phyloP scores from a whole-genome alignment of 169 alveolate species.

The Eimeria maxima region DNA sequence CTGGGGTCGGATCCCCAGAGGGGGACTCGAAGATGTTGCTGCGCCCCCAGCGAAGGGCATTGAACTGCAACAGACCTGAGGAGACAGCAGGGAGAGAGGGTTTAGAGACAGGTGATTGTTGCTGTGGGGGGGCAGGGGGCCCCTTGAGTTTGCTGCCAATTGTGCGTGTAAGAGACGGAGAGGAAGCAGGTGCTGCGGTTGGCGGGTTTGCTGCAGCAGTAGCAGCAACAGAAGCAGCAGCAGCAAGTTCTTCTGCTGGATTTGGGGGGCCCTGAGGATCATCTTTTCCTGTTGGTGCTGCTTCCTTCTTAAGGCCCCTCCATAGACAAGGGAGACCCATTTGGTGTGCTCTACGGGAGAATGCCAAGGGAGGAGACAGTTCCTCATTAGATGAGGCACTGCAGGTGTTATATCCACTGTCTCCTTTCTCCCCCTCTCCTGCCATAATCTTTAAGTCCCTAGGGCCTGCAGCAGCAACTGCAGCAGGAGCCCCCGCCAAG shows the following conservation, averaged over 20 bases:
- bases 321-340: conserved; percentile 58
- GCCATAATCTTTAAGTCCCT: not conserved
- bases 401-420: conserved; percentile 10
- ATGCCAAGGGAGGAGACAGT: conserved; percentile 11
- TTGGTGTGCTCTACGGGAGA: conserved; percentile 59
- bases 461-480: no score
- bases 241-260: not conserved
- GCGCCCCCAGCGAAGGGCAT: not conserved
- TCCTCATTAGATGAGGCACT: not conserved
- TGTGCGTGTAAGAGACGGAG: not conserved
- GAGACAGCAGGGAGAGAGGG: not conserved
- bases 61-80: not conserved
- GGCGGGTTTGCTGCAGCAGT: not conserved
- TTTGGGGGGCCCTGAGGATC: not conserved
- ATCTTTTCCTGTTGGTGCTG: not conserved
- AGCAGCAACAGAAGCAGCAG: not conserved
- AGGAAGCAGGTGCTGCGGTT: not conserved
- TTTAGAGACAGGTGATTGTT: not conserved
- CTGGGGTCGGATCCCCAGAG: not conserved
- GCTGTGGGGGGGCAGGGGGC: not conserved
- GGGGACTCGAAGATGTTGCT: not conserved
- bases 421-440: conserved; percentile 22
- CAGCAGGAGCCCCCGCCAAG: not conserved
- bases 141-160: not conserved
- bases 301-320: not conserved